Conservation (phyloP, 495 filamentous ascomycete species). For the Clohesyomyces aquaticus region DNA sequence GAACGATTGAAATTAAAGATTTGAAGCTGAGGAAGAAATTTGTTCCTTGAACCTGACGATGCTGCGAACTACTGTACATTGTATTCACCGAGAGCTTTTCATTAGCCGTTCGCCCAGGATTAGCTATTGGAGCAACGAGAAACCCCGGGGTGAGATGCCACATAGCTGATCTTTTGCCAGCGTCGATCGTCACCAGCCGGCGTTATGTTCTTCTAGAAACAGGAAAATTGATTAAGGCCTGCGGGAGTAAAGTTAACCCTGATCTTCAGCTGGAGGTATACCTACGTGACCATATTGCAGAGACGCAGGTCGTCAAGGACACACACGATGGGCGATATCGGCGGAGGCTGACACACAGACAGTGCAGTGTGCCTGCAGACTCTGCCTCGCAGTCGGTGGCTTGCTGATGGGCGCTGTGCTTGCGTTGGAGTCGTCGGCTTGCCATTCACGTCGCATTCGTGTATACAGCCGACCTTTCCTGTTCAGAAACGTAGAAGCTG, state of each 20-base stretch:
- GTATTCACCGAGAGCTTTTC: too few relatives aligned
- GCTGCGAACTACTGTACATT: neutral
- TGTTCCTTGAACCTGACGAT: too few relatives aligned
- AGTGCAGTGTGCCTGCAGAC: neutral
- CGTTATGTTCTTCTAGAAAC: conserved; percentile 1
- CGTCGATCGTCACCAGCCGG: conserved; percentile 1
- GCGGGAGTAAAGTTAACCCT: neutral
- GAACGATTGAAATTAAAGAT: conserved; percentile 20
- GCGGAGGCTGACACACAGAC: neutral
- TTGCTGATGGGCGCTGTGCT: conserved; percentile 27
- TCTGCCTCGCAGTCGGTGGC: conserved; percentile 11
- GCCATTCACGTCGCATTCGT: too few relatives aligned
- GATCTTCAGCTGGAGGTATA: too few relatives aligned
- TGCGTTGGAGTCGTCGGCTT: conserved; percentile 22
- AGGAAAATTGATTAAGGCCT: neutral
- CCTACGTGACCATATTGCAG: neutral
- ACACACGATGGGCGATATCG: conserved; percentile 5
- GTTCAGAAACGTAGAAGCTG: too few relatives aligned
- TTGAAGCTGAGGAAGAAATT: too few relatives aligned
- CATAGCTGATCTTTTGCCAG: neutral
- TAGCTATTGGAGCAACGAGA: neutral
- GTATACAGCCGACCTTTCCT: too few relatives aligned
- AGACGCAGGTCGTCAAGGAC: neutral
- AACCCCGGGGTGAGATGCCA: too few relatives aligned
- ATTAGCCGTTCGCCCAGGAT: too few relatives aligned